phyloP scores from a whole-genome alignment of 2,329 filamentous ascomycete species.

The Colletotrichum sp. region DNA sequence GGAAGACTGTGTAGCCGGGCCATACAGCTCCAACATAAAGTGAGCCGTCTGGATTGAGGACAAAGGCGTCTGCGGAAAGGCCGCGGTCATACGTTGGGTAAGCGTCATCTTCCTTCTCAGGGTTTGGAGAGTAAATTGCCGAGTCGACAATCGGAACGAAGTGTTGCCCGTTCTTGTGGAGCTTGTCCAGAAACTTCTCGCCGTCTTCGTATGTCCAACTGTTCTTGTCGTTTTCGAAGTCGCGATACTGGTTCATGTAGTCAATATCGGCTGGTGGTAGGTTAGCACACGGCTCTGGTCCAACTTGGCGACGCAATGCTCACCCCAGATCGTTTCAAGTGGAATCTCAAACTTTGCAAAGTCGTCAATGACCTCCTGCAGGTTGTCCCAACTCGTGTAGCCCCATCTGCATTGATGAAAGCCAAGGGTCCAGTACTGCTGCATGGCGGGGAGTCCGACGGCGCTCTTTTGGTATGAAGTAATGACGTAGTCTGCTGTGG shows the following conservation, averaged over 20 bases:
- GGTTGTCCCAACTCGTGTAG: conserved; percentile 72
- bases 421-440: conserved; percentile 82
- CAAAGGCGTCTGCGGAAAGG: conserved; percentile 53
- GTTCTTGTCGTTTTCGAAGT: conserved; percentile 66
- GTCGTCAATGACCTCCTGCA: conserved; percentile 70
- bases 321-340: conserved; percentile 72
- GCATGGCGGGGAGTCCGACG: conserved; percentile 75
- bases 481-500: conserved; percentile 69
- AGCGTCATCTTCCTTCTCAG: conserved; percentile 59
- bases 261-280: conserved; percentile 66
- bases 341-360: conserved; percentile 70
- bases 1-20: conserved; percentile 74
- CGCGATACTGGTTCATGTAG: conserved; percentile 67
- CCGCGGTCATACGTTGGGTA: conserved; percentile 68
- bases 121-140: conserved; percentile 72
- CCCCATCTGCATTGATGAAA: conserved; percentile 87
- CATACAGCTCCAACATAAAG: conserved; percentile 69
- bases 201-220: conserved; percentile 63
- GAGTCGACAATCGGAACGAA: conserved; percentile 79
- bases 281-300: neutral
- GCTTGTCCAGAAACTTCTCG: conserved; percentile 60
- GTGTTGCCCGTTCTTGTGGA: conserved; percentile 70
- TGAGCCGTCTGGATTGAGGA: conserved; percentile 63
- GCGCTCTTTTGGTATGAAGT: conserved; percentile 72
- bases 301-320: neutral